A percentile compares a stretch with the other conserved stretches of the same genome.
These are phyloP conservation scores for Antarctomyces pellizariae DNA, from an alignment of 495 filamentous ascomycete species.

Conservation along the genomic window DNA sequence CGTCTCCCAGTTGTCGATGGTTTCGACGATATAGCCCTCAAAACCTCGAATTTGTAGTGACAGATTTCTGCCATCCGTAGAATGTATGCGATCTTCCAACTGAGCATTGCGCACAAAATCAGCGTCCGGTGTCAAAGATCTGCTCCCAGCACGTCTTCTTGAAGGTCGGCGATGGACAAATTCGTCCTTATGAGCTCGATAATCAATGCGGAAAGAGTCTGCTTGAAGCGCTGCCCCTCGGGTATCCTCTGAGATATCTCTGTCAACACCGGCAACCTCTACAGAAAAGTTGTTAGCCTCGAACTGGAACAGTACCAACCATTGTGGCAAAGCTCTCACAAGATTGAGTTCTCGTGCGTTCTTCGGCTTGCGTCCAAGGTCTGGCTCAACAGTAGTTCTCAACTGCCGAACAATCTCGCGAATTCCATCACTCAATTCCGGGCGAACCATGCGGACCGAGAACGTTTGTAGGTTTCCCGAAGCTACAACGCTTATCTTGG, in stretches of 20 bases:
- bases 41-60: slow-evolving; percentile 60
- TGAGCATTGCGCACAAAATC: slow-evolving; percentile 28
- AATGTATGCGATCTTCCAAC: too few species aligned
- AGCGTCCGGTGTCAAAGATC: slow-evolving; percentile 31
- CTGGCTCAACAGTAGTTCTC: slow-evolving; percentile 34
- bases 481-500: slow-evolving; percentile 61
- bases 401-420: slow-evolving; percentile 76
- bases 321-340: slow-evolving; percentile 52
- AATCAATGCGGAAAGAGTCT: slow-evolving; percentile 80
- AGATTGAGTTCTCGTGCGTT: slow-evolving; percentile 34
- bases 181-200: slow-evolving; percentile 57
- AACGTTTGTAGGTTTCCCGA: slow-evolving; percentile 68
- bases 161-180: slow-evolving; percentile 23
- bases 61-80: slow-evolving; percentile 66
- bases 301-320: slow-evolving; percentile 66
- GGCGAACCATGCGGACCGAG: slow-evolving; percentile 68
- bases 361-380: slow-evolving; percentile 28
- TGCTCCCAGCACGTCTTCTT: slow-evolving; percentile 33
- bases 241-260: slow-evolving; percentile 49
- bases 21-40: slow-evolving; percentile 77
- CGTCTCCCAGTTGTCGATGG: slow-evolving; percentile 56
- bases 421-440: slow-evolving; percentile 78
- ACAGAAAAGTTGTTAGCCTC: slow-evolving; percentile 74
- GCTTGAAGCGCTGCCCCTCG: slow-evolving; percentile 68
- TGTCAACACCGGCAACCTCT: slow-evolving; percentile 76